Base-by-base conservation (phyloP, 2,329 filamentous ascomycete genomes). In the Aspergillus candidus region DNA sequence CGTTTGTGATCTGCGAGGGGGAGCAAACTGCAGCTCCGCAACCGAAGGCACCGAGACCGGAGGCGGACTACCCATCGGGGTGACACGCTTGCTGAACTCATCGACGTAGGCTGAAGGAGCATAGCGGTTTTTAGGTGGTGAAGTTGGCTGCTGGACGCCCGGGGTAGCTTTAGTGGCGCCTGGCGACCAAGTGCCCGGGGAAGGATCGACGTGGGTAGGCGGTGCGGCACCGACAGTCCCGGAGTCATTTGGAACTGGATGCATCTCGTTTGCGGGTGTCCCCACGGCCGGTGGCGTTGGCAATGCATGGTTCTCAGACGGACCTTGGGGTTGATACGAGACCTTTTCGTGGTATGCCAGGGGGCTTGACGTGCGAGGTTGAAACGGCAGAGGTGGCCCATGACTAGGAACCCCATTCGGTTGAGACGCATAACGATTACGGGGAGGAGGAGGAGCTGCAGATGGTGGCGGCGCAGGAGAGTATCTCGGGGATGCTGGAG, bases 361-460 rank as follows among this genome's bases (percentile, higher is more conserved):
- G 12, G 80, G 80, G 59, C 80, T 83, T n/a, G 79, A 83, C 6
- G 79, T 83, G 44, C 80, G 72, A 13, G 80, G 80, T 34, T 79
- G 76, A 59, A 82, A 83, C 4, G 76, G 71, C 48, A 79, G 69
- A 11, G 66, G 55, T 29, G 48, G 49, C 10, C 49, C 47, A 32
- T 59, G 56, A 4, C 59, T 51, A 38, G 59, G 56, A 15, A 58
- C 52, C 38, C 48, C 51, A 29, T 61, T 43, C 12, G 61, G 66
- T 49, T 61, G 71, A 15, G 70, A 69, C 29, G 57, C 62, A 53
- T 72, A 71, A 43, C 67, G 68, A 44, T 56, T 63, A 22, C 60
- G 58, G 39, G 53, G 44, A 30, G 60, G 48, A 11, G 60, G 40
- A 15, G 52, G 50, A 32, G 55, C 48, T 42, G 60, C 52, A 14